phyloP scores from a whole-genome alignment of 305 asterid species.

The Solanum hybrid region DNA sequence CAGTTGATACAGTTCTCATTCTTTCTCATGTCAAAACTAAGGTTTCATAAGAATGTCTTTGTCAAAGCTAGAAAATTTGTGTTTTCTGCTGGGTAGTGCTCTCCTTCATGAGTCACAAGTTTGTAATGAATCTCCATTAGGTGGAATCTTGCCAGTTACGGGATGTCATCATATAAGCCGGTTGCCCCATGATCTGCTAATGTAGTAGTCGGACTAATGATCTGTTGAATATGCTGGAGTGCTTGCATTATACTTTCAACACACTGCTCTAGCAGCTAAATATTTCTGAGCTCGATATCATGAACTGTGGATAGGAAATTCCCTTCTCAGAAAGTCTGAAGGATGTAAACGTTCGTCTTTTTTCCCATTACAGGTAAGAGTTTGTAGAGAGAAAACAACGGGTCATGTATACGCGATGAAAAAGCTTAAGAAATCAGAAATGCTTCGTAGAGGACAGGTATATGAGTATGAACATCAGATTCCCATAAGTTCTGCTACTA shows the following conservation, averaged over 20 bases:
- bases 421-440: slow-evolving; percentile 93
- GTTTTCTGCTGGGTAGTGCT: background rate
- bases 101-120: background rate
- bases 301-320: background rate
- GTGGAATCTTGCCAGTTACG: background rate
- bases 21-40: background rate
- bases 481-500: slow-evolving; percentile 18
- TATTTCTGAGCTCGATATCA: background rate
- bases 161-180: background rate
- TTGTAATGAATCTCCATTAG: background rate
- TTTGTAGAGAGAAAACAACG: slow-evolving; percentile 85
- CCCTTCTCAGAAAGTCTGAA: background rate
- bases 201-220: background rate
- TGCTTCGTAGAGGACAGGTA: slow-evolving; percentile 99
- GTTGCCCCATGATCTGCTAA: background rate
- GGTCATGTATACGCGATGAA: slow-evolving; percentile 93
- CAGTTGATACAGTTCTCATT: background rate
- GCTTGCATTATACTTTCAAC: background rate
- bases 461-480: slow-evolving; percentile 16
- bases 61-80: background rate
- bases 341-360: slow-evolving; percentile 1
- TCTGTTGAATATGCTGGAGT: background rate
- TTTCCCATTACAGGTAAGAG: slow-evolving; percentile 54
- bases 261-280: background rate
- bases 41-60: background rate